Base-by-base conservation (phyloP, 192 early-diverging fungal genomes). In the Phlyctochytrium arcticum region DNA sequence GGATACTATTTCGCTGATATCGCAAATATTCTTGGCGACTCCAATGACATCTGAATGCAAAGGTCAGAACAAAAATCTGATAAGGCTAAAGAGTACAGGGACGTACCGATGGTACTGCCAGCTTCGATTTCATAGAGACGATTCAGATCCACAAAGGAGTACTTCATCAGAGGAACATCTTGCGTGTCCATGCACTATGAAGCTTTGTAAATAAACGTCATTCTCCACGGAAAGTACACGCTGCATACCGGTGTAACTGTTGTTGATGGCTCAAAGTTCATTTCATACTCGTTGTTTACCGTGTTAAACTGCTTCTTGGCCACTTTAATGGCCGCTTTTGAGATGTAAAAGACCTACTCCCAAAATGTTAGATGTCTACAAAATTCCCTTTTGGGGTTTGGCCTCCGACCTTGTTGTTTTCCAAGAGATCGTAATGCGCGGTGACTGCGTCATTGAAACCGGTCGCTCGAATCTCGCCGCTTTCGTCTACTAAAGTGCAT, bases 391-490 rank as follows among this genome's bases (percentile, higher is more conserved):
- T 29, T 53, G 26, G 12, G 15, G 50, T 53, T 12, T 24, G 17
- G 3, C 50, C 50, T 12, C 39, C 6, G 23, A 65, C 72, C 62
- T 80, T 58, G 31, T 85, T 88, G 10, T 89, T 87, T 48, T 94
- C 78, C 21, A 99, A 69, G 27, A 91, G n/a, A 21, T 90, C 75
- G 56, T 87, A 92, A 59, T 90, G 81, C 24, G 77, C 71, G 62
- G 89, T 88, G 2, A 91, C 93, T 51, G 90, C 84, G 42, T 94
- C 90, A 36, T 88, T 94, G 73, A 99, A 99, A n/a, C 73, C 87
- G 2, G 96, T 97, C 5, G 90, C 95, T 46, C 90, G 87, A 65
- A 99, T 98, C 67, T 98, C 95, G 42, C 92, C 87, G 44, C 81
- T 84, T 54, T 93, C 86, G 71, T 99, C 96, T 21, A 89, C 76